phyloP scores from a whole-genome alignment of 1,139 yeast species.

The Pichia sp. region DNA sequence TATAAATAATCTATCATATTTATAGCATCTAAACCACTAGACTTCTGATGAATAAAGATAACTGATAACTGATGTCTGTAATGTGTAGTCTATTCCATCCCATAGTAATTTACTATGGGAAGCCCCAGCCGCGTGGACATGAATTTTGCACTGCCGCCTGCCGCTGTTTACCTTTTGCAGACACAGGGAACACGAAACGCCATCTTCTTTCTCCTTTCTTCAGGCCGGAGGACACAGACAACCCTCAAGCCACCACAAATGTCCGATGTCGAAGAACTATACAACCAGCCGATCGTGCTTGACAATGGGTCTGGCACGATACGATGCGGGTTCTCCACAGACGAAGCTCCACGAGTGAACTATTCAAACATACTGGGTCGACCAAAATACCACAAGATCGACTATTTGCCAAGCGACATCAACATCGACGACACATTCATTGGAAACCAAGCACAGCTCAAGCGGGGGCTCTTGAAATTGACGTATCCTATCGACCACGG shows the following conservation, averaged over 20 bases:
- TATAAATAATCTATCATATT: not conserved
- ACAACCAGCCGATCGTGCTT: constrained; percentile 85
- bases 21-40: no score
- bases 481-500: constrained; percentile 82
- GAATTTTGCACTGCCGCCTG: no score
- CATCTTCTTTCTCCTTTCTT: no score
- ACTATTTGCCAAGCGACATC: constrained; percentile 74
- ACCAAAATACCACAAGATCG: constrained; percentile 75
- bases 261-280: constrained; percentile 17
- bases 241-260: not conserved
- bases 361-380: constrained; percentile 63
- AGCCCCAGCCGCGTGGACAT: no score
- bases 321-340: constrained; percentile 94
- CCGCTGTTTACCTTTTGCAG: no score
- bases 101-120: no score
- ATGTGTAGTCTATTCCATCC: no score
- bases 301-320: constrained; percentile 93
- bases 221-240: not conserved
- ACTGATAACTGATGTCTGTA: no score
- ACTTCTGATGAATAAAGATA: no score
- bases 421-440: constrained; percentile 60
- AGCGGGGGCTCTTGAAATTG: constrained; percentile 71
- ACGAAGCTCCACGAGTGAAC: constrained; percentile 65
- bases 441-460: constrained; percentile 71
- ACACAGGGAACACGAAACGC: no score